Conservation (phyloP, 1,284 basidiomycete species). For the Ganoderma meredithae region DNA sequence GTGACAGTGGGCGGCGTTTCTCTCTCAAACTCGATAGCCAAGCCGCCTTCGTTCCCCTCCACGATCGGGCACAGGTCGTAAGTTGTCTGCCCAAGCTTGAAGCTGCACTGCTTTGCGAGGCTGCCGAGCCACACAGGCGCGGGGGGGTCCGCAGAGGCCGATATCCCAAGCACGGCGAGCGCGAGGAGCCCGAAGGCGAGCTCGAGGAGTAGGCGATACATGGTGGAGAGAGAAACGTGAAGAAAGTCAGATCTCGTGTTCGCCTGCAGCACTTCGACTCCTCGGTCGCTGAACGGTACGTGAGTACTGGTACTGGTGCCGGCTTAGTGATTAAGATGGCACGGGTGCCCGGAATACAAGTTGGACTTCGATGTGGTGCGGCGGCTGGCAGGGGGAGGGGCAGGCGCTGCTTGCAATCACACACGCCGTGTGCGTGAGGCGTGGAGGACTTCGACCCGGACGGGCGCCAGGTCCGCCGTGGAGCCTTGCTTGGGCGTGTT, state of each 20-base stretch:
- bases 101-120: slow-evolving; percentile 38
- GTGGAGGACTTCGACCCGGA: slow-evolving; percentile 1
- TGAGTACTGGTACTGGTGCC: slow-evolving; percentile 1
- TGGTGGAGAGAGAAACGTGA: slow-evolving; percentile 19
- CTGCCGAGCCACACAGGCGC: slow-evolving; percentile 25
- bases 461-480: background rate
- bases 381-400: background rate
- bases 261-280: background rate
- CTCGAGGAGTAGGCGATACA: slow-evolving; percentile 1
- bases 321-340: background rate
- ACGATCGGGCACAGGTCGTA: slow-evolving; percentile 45
- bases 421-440: slow-evolving; percentile 5
- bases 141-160: slow-evolving; percentile 15
- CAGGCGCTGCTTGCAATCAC: too few relatives aligned
- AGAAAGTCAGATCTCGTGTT: background rate
- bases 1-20: slow-evolving; percentile 44
- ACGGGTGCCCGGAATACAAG: background rate
- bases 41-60: slow-evolving; percentile 32
- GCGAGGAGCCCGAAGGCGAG: slow-evolving; percentile 11
- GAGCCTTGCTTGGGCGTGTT: background rate
- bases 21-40: slow-evolving; percentile 34
- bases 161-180: slow-evolving; percentile 17
- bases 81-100: slow-evolving; percentile 34
- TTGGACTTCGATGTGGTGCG: background rate
- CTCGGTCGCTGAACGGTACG: background rate